Percentiles rank a stretch among this genome's conserved stretches.
These are phyloP conservation scores for Sordariomycetes sp. DNA, from an alignment of 2,329 filamentous ascomycete genomes.

Conservation along the genomic window DNA sequence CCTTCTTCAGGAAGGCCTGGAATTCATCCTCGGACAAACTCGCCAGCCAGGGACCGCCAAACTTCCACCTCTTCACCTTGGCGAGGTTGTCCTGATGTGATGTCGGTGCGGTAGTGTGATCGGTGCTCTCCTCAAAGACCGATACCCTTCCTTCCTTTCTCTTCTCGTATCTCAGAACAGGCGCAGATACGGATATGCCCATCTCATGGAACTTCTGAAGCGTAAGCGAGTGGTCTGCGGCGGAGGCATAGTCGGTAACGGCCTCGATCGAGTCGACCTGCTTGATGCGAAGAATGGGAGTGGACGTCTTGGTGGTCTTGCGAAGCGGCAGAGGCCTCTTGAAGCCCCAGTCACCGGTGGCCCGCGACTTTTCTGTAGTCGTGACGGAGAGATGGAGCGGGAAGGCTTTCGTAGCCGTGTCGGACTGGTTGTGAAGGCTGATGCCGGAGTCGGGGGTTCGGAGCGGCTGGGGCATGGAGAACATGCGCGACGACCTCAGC, in stretches of 20 bases:
- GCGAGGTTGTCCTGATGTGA: constrained; percentile 15
- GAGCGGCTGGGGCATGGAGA: constrained; percentile 72
- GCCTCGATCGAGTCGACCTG: constrained; percentile 78
- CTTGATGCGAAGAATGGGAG: constrained; percentile 66
- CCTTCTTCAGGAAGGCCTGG: constrained; percentile 39
- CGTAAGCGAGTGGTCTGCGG: constrained; percentile 70
- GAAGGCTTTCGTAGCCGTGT: constrained; percentile 54
- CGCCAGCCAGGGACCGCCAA: constrained; percentile 55
- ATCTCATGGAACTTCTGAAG: constrained; percentile 82
- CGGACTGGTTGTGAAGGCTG: constrained; percentile 20
- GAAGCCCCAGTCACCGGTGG: constrained; percentile 82
- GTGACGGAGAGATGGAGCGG: constrained; percentile 79
- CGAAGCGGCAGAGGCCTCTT: constrained; percentile 75
- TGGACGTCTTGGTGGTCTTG: constrained; percentile 59
- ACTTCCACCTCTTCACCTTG: constrained; percentile 51
- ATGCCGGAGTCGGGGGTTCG: constrained; percentile 45
- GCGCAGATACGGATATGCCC: constrained; percentile 57
- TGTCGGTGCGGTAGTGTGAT: constrained; percentile 34
- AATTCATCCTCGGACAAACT: constrained; percentile 52
- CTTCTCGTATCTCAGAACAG: constrained; percentile 13
- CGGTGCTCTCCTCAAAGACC: constrained; percentile 49
- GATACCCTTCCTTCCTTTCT: constrained; percentile 9
- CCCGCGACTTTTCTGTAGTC: constrained; percentile 61
- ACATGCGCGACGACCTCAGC: constrained; percentile 79
- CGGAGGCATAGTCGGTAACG: constrained; percentile 79